Base-by-base conservation (phyloP, 1,284 basidiomycete genomes). In the Ceratobasidium sp. region DNA sequence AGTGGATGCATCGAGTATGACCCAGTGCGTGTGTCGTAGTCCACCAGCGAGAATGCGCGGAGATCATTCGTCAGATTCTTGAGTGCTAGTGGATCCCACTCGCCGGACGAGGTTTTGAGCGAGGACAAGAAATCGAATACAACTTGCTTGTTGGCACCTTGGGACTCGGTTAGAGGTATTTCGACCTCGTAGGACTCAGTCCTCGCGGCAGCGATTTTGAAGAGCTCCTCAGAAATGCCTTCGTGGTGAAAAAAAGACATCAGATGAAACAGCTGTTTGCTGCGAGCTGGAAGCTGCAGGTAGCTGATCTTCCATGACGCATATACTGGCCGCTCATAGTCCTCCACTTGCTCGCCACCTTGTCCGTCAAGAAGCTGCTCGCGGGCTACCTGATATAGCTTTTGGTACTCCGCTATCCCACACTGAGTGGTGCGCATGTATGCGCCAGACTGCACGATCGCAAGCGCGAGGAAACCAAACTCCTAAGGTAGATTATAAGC, bases 391-490 rank as follows among this genome's bases (percentile, higher is more conserved):
- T 33, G 29, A 45, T 63, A 47, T 27, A 74, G 44, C 7, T 57
- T 29, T 22, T 19, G 36, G n/a, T 31, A 57, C 14, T 33, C 6
- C n/a, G 24, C 29, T 15, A 56, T n/a, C 22, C 24, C 47, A 31
- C 44, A 65, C 29, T 48, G 41, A 31, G 41, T 2, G 11, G 51
- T 54, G 33, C 41, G 53, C 19, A 69, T 59, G 41, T 57, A 75
- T 56, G 63, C 47, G n/a, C 36, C 73, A 14, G 53, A 41, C 27
- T 75, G 73, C 1, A 36, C 45, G 22, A 75, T 57, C 8, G 63
- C 41, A 1, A 60, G 29, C 15, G 53, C 41, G n/a, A 69, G 53
- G 6, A 24, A n/a, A 15, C 73, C 64, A 4, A 69, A 33, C 31
- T 51, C 64, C 64, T 60, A 67, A 6, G 19, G n/a, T 29, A n/a